Conservation (phyloP, 306 rosid species). For the Cucurbita argyrosperma region DNA sequence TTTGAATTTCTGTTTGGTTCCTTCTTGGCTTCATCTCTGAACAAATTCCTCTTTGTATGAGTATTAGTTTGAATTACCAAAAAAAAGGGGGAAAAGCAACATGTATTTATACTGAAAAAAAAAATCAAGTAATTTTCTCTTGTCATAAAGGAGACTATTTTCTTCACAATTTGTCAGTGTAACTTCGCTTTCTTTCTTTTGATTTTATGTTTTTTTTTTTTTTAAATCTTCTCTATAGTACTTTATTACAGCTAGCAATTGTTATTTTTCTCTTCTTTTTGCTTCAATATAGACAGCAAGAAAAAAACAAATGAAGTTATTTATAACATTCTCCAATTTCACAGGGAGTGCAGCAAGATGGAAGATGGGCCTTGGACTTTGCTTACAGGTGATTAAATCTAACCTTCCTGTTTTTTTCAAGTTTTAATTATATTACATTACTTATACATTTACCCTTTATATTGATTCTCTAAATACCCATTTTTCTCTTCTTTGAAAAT, state of each 20-base stretch:
- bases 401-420: neutral
- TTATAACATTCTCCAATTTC: neutral
- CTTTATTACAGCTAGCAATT: conserved; percentile 1
- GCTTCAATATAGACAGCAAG: neutral
- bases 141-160: neutral
- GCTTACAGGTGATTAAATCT: conserved; percentile 1
- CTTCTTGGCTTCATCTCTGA: neutral
- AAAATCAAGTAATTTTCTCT: neutral
- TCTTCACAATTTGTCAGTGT: neutral
- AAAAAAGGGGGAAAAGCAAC: neutral
- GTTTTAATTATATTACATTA: neutral
- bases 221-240: neutral
- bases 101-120: neutral
- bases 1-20: neutral
- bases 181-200: neutral
- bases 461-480: neutral
- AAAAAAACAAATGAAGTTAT: neutral
- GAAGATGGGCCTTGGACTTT: conserved; percentile 5
- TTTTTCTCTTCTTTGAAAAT: neutral
- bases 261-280: neutral
- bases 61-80: neutral
- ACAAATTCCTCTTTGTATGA: neutral
- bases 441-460: neutral
- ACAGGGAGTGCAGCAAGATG: neutral
- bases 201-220: neutral